Percentiles rank a stretch among this genome's conserved stretches.
phyloP scores from a whole-genome alignment of 768 basidiomycete genomes.

The Leccinum olivaceopallidum region DNA sequence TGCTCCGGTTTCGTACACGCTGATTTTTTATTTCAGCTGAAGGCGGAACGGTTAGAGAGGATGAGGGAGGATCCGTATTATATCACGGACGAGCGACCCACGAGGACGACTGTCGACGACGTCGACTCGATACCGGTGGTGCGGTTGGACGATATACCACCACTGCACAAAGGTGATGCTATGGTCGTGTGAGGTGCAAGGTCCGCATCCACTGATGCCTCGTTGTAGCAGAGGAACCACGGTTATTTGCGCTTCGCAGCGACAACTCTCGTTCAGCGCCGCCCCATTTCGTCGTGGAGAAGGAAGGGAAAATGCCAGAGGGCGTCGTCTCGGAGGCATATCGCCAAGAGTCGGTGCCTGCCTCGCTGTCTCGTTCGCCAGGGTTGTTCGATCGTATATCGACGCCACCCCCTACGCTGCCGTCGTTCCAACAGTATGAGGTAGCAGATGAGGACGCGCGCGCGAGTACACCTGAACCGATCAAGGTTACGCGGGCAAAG shows the following conservation, averaged over 20 bases:
- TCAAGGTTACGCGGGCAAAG: conserved; percentile 74
- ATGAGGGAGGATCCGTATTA: conserved; percentile 91
- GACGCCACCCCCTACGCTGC: conserved; percentile 37
- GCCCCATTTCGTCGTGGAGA: conserved; percentile 64
- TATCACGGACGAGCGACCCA: conserved; percentile 63
- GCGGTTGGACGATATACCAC: conserved; percentile 69
- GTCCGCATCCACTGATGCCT: conserved; percentile 24
- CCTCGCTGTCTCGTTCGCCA: conserved; percentile 26
- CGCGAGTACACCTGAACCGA: conserved; percentile 63
- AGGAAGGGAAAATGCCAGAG: conserved; percentile 84
- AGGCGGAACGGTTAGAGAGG: conserved; percentile 72
- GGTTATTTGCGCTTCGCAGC: conserved; percentile 47
- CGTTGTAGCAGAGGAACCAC: conserved; percentile 31
- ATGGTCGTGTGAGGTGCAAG: not conserved
- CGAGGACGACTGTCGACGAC: conserved; percentile 49
- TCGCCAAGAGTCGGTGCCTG: conserved; percentile 29
- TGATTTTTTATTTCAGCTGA: conserved; percentile 49
- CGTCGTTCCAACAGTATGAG: conserved; percentile 56
- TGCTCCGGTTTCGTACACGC: not conserved
- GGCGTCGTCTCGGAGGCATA: conserved; percentile 34
- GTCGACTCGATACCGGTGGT: conserved; percentile 94
- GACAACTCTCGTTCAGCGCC: conserved; percentile 41
- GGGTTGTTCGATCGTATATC: conserved; percentile 32
- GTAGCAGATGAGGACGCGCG: conserved; percentile 45
- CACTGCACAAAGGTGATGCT: conserved; percentile 33